These are phyloP conservation scores for Polygonum maritimum DNA, from an alignment of 148 eudicot species.

Conservation along the genomic window DNA sequence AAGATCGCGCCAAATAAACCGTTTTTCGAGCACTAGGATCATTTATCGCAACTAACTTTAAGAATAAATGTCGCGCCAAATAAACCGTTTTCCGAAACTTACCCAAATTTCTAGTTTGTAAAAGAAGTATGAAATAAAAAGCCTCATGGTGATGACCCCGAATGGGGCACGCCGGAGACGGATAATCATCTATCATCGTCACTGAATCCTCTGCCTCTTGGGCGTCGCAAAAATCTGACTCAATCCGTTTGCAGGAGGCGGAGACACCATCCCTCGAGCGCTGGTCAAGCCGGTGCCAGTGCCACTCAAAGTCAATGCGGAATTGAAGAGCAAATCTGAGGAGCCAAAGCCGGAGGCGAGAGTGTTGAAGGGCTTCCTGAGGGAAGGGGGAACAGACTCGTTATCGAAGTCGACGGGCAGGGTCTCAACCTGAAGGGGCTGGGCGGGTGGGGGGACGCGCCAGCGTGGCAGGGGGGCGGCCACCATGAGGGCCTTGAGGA, in stretches of 20 bases:
- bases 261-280: neutral
- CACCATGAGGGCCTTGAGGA: conserved; percentile 43
- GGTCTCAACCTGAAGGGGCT: conserved; percentile 13
- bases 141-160: too few relatives aligned
- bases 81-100: too few relatives aligned
- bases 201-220: conserved; percentile 3
- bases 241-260: neutral
- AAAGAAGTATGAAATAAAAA: too few relatives aligned
- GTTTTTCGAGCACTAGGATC: too few relatives aligned
- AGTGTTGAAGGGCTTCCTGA: neutral
- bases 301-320: neutral
- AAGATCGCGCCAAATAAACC: too few relatives aligned
- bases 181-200: neutral
- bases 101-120: too few relatives aligned
- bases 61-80: too few relatives aligned
- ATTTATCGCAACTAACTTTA: too few relatives aligned
- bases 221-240: neutral
- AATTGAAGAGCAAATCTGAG: neutral
- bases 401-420: conserved; percentile 14
- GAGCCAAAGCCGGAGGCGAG: neutral
- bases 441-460: conserved; percentile 28
- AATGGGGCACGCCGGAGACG: neutral
- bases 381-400: neutral
- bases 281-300: neutral
- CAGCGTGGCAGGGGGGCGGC: conserved; percentile 42